Percentiles rank a stretch among this genome's conserved stretches.
Evolutionary conservation across 768 basidiomycete genomes (phyloP).

Genomic region (Podaxis sp.): DNA sequence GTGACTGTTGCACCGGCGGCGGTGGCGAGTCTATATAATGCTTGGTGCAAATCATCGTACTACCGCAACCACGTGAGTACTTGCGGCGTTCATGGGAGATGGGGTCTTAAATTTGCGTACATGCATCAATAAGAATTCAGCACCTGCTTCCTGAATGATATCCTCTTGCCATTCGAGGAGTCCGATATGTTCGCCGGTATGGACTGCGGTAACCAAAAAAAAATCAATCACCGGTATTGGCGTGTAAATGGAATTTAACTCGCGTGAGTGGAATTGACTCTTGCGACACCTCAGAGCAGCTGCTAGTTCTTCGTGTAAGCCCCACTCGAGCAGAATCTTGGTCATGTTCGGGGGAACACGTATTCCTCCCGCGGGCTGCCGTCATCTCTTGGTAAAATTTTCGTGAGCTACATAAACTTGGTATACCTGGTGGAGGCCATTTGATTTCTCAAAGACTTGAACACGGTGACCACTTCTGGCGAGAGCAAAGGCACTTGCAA

Average conservation of each 20-base stretch:
- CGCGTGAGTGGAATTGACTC: constrained; percentile 35
- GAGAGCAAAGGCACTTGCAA: constrained; percentile 50
- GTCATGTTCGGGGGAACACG: constrained; percentile 55
- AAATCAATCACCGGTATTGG: not conserved
- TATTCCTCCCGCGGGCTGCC: constrained; percentile 37
- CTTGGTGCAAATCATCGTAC: constrained; percentile 45
- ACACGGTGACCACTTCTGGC: constrained; percentile 50
- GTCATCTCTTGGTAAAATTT: not conserved
- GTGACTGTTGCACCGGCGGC: constrained; percentile 40
- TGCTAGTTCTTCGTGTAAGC: constrained; percentile 40
- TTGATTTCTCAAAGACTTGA: constrained; percentile 43
- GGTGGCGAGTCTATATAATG: constrained; percentile 43
- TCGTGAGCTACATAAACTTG: constrained; percentile 9
- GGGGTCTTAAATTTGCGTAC: constrained; percentile 29
- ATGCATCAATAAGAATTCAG: constrained; percentile 49
- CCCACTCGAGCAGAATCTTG: constrained; percentile 52
- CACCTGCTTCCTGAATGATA: constrained; percentile 47
- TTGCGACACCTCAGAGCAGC: constrained; percentile 33
- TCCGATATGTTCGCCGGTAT: constrained; percentile 42
- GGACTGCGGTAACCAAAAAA: constrained; percentile 31
- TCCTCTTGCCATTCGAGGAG: constrained; percentile 49
- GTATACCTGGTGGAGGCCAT: constrained; percentile 31
- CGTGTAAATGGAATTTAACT: constrained; percentile 19
- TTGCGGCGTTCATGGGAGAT: not conserved
- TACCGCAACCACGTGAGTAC: constrained; percentile 20